These are phyloP conservation scores for Fusarium citri DNA, from an alignment of 2,329 filamentous ascomycete genomes.

Conservation along the genomic window DNA sequence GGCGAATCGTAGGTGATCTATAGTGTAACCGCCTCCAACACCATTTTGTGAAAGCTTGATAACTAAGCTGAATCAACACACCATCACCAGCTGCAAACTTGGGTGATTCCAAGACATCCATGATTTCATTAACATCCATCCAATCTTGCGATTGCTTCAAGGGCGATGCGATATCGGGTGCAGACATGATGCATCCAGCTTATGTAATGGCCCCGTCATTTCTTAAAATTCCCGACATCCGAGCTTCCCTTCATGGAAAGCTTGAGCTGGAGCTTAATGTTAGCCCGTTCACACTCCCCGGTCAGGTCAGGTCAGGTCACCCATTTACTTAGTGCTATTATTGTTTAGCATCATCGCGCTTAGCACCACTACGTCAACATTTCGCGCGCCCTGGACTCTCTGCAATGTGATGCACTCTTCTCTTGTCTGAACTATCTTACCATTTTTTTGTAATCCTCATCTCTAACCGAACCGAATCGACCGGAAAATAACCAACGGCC, in stretches of 20 bases:
- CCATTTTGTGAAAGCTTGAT: not conserved
- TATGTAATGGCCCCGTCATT: constrained; percentile 41
- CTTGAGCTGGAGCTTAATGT: not conserved
- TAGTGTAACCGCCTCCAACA: constrained; percentile 3
- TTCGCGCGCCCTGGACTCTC: constrained; percentile 5
- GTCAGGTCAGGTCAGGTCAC: not conserved
- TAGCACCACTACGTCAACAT: constrained; percentile 38
- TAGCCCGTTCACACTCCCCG: not conserved
- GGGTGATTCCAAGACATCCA: not conserved
- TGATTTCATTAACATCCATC: not conserved
- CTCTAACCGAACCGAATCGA: not conserved
- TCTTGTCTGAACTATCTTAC: not conserved
- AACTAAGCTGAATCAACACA: not conserved
- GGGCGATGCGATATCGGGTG: constrained; percentile 38
- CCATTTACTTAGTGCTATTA: constrained; percentile 12
- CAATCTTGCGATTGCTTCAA: not conserved
- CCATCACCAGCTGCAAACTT: not conserved
- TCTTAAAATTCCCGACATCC: constrained; percentile 24
- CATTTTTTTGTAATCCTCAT: not conserved
- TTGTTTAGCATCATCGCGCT: constrained; percentile 30
- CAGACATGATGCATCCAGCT: constrained; percentile 16
- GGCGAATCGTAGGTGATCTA: not conserved
- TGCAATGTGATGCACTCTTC: constrained; percentile 37
- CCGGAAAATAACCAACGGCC: not conserved
- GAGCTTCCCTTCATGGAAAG: constrained; percentile 17